Base-by-base conservation (phyloP, 2,329 filamentous ascomycete genomes). In the Colletotrichum theobromicola region DNA sequence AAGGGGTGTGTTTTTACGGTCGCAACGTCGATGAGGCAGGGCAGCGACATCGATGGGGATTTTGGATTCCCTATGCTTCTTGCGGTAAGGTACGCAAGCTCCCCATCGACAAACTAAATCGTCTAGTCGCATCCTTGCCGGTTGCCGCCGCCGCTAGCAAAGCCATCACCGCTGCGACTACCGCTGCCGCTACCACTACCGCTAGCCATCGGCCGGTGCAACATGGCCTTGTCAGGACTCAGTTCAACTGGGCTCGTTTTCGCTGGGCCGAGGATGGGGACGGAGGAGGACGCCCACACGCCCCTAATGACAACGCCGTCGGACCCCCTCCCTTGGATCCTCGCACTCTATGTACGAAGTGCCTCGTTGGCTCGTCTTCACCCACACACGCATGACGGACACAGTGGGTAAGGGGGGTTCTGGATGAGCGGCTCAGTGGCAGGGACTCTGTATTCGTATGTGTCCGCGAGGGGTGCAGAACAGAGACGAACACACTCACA, bases 21-120 rank as follows among this genome's bases (percentile, higher is more conserved):
- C 67, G 32, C 15, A 62, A 67, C 42, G 55, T 67, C 72, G 57
- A 72, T 63, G 72, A 72, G 68, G 72, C 67, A 67, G 62, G 60
- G 37, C 53, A 72, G 64, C 32, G 32, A 58, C 18, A 32, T 21
- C 42, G 34, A 69, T 35, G 67, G 53, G 65, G 55, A 68, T 60
- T 68, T 60, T 50, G 67, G 32, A 60, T 66, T 28, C 63, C 21
- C 37, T 50, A 21, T 18, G n/a, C 58, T 35, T 62, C 34, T 62
- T 62, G 16, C 58, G n/a, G 32, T 62, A 34, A 32, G n/a, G 26
- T 35, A 32, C 28, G 28, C 53, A 57, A n/a, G 53, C 28, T 30
- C 42, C 28, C 63, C 26, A 28, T 55, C 32, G 21, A 13, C 21
- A 46, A 67, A 26, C 67, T 64, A 74, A 66, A 12, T 8, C 37